Evolutionary conservation across 2,329 filamentous ascomycete species (phyloP), one percentile per base, ranked within the genome.

Genomic region (Cladosporium austrohemisphaericum): DNA sequence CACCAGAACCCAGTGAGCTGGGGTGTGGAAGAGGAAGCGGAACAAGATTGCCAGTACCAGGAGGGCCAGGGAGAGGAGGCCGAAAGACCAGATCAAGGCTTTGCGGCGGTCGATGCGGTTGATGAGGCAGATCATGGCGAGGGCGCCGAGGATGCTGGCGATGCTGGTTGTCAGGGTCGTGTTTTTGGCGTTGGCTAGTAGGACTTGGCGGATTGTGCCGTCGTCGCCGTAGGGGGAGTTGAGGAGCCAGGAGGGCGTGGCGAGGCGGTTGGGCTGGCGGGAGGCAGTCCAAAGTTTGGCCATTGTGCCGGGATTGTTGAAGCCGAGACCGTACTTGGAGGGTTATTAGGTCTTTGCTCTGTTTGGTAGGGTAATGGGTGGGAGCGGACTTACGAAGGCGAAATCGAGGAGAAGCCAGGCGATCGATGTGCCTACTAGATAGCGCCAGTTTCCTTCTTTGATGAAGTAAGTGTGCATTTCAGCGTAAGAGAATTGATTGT

Each of bases 81-180:
- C 52, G 54, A 76, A 76, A 9, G 67, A 68, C 46, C 66, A 70
- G 53, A 71, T 74, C 37, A 75, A 71, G 5, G 75, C 59, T 18
- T 60, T 63, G 41, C 69, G 66, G 9, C 72, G 65, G 52, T 73
- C 70, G 32, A 73, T 52, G 10, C 63, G 61, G 29, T 69, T 65
- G 13, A 71, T 67, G 8, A 67, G 55, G 5, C 66, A 44, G 43
- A 76, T 72, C 7, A 73, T 59, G 3, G 73, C 46, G 1, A 71
- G 35, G 3, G 69, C 67, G 13, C 73, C 73, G 14, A 69, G 50
- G 36, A 75, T 67, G 40, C 70, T 71, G 14, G 71, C 71, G 6
- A 67, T 63, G 31, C 57, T 56, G 18, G 54, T 53, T 1, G 57
- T 60, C 35, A 56, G 51, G 26, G 57, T 52, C 9, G 55, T 55